Base-by-base conservation (phyloP, 2,329 filamentous ascomycete genomes). In the Teratosphaeria zuluensis region DNA sequence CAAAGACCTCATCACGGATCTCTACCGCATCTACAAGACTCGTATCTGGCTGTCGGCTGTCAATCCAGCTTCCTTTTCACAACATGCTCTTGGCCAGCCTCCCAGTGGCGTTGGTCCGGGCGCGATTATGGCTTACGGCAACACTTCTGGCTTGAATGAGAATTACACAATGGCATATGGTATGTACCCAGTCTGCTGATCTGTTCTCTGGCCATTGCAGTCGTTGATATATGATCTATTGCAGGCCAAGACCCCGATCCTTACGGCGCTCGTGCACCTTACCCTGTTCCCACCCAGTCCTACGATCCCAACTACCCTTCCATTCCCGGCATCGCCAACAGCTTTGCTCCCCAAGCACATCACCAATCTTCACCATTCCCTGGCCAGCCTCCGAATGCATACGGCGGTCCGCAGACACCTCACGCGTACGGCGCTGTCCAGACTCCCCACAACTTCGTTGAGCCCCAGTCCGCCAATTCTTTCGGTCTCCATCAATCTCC, bases 31-130 rank as follows among this genome's bases (percentile, higher is more conserved):
- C 62, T 99, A 97, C 81, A 99, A 99, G 79, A 96, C 92, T 24
- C 85, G 95, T 66, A 99, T 99, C 68, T 99, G 94, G 94, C 96
- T 99, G 90, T 97, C 92, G 4, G 94, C 94, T 3, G 95, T 99
- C 74, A 99, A 99, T 72, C 94, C 94, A 7, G 94, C 92, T 4
- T 96, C 92, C 0, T 96, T 97, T 73, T 70, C 70, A 3, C 69
- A 71, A 21, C 66, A 69, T 31, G 69, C 71, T 5, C 66, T 69
- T 56, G 65, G 65, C 11, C 68, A 72, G 62, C 69, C 71, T 38
- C 71, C 71, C 19, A 69, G 65, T 56, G 71, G 69, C 52, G 69
- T 74, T 48, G 71, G 71, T 28, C 71, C 71, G n/a, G 71, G 72
- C 16, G 71, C 70, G 4, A 66, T 74, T 31, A 62, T 63, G 6